phyloP scores from a whole-genome alignment of 371 early-diverging fungal genomes.

The Saksenaea oblongispora region DNA sequence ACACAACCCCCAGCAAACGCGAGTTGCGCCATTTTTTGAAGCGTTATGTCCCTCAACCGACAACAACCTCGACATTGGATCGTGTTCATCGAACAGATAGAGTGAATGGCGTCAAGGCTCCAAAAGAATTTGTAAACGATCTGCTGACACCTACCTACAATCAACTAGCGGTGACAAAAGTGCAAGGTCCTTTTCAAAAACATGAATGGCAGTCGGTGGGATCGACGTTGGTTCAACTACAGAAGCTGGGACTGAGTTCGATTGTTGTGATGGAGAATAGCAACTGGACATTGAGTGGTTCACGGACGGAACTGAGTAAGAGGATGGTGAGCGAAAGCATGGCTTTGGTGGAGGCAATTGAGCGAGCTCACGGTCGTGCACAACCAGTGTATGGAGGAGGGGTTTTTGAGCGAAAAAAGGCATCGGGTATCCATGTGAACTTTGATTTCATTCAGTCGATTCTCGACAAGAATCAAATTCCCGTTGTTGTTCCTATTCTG shows the following conservation, averaged over 20 bases:
- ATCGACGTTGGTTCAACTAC: constrained; percentile 67
- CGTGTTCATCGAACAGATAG: not conserved
- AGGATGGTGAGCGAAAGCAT: constrained; percentile 61
- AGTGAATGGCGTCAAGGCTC: constrained; percentile 21
- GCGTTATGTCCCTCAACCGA: constrained; percentile 52
- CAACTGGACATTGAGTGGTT: constrained; percentile 34
- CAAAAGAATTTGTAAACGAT: constrained; percentile 51
- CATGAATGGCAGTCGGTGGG: constrained; percentile 54
- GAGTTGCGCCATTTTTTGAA: constrained; percentile 77
- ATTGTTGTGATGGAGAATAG: constrained; percentile 68
- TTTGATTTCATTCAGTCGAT: constrained; percentile 43
- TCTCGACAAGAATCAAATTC: constrained; percentile 42
- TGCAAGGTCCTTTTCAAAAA: constrained; percentile 58
- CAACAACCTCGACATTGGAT: constrained; percentile 12
- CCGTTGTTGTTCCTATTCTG: constrained; percentile 44
- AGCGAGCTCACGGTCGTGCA: constrained; percentile 76
- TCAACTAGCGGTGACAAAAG: constrained; percentile 63
- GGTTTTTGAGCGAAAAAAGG: constrained; percentile 18
- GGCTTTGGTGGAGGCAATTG: constrained; percentile 72
- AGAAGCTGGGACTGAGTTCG: constrained; percentile 71
- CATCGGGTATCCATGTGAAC: constrained; percentile 24
- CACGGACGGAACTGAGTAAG: constrained; percentile 32
- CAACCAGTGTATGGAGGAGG: constrained; percentile 54
- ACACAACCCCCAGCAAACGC: constrained; percentile 74
- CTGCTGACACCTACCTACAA: constrained; percentile 44